phyloP scores from a whole-genome alignment of 257 asterid genomes.

The Striga asiatica region DNA sequence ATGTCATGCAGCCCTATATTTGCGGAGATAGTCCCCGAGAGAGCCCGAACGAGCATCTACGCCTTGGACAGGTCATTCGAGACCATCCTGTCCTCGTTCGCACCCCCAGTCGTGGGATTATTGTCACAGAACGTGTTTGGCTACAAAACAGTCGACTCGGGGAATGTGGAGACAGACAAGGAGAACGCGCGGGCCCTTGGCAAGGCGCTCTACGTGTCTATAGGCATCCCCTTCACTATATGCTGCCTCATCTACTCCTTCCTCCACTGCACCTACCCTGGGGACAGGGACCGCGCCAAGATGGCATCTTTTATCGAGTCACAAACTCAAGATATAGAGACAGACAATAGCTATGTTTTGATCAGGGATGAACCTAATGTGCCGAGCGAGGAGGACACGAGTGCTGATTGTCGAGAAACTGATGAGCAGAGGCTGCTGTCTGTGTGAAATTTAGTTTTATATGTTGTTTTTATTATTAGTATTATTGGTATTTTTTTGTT shows the following conservation, averaged over 20 bases:
- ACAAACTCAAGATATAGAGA: conserved; percentile 39
- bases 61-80: conserved; percentile 78
- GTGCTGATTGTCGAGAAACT: conserved; percentile 30
- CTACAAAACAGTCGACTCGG: conserved; percentile 32
- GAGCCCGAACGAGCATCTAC: conserved; percentile 67
- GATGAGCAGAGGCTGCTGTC: conserved; percentile 45
- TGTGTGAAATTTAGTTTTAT: too few species aligned
- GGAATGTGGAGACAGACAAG: conserved; percentile 43
- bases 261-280: conserved; percentile 65
- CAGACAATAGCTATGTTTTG: conserved; percentile 14
- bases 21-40: conserved; percentile 80
- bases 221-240: conserved; percentile 62
- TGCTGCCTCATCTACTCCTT: conserved; percentile 65
- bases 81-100: conserved; percentile 71
- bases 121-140: conserved; percentile 62
- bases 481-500: too few species aligned
- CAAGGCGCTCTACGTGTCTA: conserved; percentile 83
- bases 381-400: conserved; percentile 22
- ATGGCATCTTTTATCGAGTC: conserved; percentile 56
- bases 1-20: conserved; percentile 58
- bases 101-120: conserved; percentile 78
- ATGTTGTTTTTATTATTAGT: too few species aligned
- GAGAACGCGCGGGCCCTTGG: conserved; percentile 79
- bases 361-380: conserved; percentile 13
- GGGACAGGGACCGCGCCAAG: conserved; percentile 75